Evolutionary conservation across 164 flowering plant genomes (phyloP), one percentile per base, ranked within the genome.

Genomic region (Taxillus chinensis): DNA sequence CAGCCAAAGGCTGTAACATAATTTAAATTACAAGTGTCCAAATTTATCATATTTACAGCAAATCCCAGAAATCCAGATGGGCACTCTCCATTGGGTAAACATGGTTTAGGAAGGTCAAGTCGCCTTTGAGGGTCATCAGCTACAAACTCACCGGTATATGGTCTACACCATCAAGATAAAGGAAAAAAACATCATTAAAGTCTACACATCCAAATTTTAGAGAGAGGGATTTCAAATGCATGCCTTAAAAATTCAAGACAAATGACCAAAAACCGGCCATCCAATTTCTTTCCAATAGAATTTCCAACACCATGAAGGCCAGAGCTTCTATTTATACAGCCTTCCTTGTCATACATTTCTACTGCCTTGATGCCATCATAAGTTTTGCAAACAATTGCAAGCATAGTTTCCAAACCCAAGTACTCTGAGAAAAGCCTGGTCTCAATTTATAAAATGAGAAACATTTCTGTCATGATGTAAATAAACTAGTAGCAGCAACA

Each of bases 11-110:
- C 57, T 14, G 87, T 81, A 61, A 79, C 53, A 71, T 57, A 71
- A 59, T 43, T 71, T 38, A 85, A 74, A 70, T 85, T 64, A 11
- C 16, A 15, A 27, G 45, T 41, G 40, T 87, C 96, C 66, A 90
- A 48, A 57, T 68, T 41, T 57, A 92, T 80, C 97, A 92, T 86
- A 73, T 90, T 92, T 63, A 90, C 97, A 27, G 97, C 97, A 79
- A 76, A 92, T 5, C 96, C 98, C 58, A 92, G 68, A 84, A 90
- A 92, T 16, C 98, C 97, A 49, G 75, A 67, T 49, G 96, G 95
- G 61, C 70, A 75, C 69, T 84, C 83, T 16, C 98, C 96, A 75
- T 68, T 81, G n/a, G 86, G 84, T 51, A 88, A 78, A 73, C 80
- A 82, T 64, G 98, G 98, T 65, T 83, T 86, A 57, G 70, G 59